These are phyloP conservation scores for Pulveroboletus sp. DNA, from an alignment of 768 basidiomycete genomes.

Conservation along the genomic window DNA sequence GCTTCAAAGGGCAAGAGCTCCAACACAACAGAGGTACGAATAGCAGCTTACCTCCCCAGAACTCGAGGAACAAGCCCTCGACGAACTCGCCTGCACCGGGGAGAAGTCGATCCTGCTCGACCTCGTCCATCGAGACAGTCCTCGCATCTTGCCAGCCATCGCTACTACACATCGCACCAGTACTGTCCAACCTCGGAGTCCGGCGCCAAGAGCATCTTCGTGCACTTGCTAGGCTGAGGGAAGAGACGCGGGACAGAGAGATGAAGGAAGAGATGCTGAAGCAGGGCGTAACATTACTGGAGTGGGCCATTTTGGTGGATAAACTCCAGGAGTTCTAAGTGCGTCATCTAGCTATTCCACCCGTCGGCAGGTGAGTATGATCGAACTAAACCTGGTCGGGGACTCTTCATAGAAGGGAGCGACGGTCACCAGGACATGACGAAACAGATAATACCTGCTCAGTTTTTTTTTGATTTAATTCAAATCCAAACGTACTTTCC, in stretches of 20 bases:
- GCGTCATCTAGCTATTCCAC: not conserved
- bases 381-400: not conserved
- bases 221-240: conserved; percentile 56
- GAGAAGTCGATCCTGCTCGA: conserved; percentile 33
- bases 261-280: conserved; percentile 66
- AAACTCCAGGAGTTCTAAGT: conserved; percentile 41
- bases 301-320: conserved; percentile 77
- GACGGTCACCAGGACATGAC: not conserved
- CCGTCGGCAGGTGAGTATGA: not conserved
- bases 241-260: conserved; percentile 64
- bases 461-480: not conserved
- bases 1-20: conserved; percentile 7
- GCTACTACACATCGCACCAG: conserved; percentile 55
- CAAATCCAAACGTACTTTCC: not conserved
- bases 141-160: conserved; percentile 63
- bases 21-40: conserved; percentile 14
- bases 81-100: not conserved
- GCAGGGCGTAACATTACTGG: conserved; percentile 65
- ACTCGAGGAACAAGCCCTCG: conserved; percentile 7
- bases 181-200: conserved; percentile 56
- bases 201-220: conserved; percentile 54
- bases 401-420: not conserved
- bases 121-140: conserved; percentile 45
- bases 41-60: conserved; percentile 20
- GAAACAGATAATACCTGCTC: not conserved